These are phyloP conservation scores for Pseudoscleropodium purum DNA, from an alignment of 225 moss, liverwort and hornwort genomes.

Conservation along the genomic window DNA sequence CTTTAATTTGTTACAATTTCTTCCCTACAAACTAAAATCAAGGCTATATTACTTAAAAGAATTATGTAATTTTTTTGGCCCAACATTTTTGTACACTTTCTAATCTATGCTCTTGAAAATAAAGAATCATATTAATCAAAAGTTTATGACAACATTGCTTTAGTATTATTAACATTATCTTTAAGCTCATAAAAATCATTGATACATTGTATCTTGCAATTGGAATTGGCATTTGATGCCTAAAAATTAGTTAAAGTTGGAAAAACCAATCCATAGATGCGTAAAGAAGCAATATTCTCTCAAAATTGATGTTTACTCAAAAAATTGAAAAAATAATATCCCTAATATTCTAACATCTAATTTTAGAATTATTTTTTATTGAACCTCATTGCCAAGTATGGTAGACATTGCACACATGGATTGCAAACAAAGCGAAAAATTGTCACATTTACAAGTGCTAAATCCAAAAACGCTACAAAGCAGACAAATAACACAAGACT, in stretches of 20 bases:
- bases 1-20: not conserved
- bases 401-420: no score
- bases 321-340: not conserved
- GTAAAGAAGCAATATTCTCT: not conserved
- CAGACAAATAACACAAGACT: not conserved
- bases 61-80: not conserved
- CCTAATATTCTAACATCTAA: not conserved
- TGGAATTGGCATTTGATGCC: not conserved
- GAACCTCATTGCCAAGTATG: rapidly evolving
- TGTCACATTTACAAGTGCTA: not conserved
- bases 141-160: not conserved
- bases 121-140: not conserved
- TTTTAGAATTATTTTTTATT: not conserved
- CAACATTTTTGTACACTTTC: not conserved
- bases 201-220: not conserved
- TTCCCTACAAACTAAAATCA: not conserved
- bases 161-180: not conserved
- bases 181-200: not conserved
- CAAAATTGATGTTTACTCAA: not conserved
- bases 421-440: not conserved
- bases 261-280: not conserved
- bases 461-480: not conserved
- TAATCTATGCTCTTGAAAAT: not conserved
- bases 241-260: not conserved
- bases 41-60: not conserved